phyloP scores from a whole-genome alignment of 352 stramenopile genomes.

The Phytophthora capsici region DNA sequence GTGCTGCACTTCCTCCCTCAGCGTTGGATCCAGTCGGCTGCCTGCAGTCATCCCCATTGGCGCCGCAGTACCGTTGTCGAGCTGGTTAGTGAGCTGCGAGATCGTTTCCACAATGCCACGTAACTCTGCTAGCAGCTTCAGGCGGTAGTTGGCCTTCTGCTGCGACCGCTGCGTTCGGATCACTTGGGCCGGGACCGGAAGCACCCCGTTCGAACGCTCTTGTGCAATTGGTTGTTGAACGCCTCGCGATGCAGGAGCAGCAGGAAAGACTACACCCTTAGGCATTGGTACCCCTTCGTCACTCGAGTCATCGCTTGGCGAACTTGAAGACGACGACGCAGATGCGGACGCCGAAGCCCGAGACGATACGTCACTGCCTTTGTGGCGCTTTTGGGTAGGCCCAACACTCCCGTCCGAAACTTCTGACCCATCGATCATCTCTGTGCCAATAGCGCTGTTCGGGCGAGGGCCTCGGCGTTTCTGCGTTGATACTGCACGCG shows the following conservation, averaged over 20 bases:
- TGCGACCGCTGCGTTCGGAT: constrained; percentile 9
- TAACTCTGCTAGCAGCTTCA: constrained; percentile 36
- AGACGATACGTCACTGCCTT: constrained; percentile 22
- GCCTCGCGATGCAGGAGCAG: not conserved
- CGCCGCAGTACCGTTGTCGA: constrained; percentile 16
- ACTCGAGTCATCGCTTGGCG: constrained; percentile 21
- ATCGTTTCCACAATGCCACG: constrained; percentile 42
- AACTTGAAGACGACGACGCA: constrained; percentile 24
- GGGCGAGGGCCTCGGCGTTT: constrained; percentile 23
- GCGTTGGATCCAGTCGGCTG: constrained; percentile 27
- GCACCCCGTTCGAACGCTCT: constrained; percentile 12
- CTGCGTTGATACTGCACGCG: constrained; percentile 5
- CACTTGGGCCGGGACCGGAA: constrained; percentile 6
- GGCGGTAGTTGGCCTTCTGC: constrained; percentile 35
- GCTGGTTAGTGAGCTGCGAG: constrained; percentile 32
- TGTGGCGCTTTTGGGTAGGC: constrained; percentile 16
- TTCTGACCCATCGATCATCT: constrained; percentile 16
- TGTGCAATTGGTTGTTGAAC: not conserved
- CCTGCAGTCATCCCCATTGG: constrained; percentile 24
- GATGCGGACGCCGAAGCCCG: constrained; percentile 9
- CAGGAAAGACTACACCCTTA: constrained; percentile 7
- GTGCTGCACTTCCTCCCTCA: constrained; percentile 38
- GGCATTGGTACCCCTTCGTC: constrained; percentile 17
- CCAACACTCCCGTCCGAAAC: constrained; percentile 22
- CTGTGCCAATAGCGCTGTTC: constrained; percentile 2